Base-by-base conservation (phyloP, 2,329 filamentous ascomycete genomes). In the Botrytis sinoallii region DNA sequence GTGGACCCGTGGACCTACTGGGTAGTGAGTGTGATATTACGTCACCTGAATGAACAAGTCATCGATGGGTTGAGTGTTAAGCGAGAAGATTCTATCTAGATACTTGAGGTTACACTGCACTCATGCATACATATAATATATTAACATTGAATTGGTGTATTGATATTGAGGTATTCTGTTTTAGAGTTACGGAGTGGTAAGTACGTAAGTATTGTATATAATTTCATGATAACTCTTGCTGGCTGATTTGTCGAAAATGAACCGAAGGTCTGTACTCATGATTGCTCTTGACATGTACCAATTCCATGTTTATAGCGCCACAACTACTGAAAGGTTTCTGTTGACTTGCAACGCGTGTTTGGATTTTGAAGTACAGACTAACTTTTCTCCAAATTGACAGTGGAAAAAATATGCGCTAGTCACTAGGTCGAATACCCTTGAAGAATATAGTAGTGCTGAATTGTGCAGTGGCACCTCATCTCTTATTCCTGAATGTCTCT, bases 91-190 rank as follows among this genome's bases (percentile, higher is more conserved):
- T 52, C 0, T 52, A 14, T 52, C 25, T 52, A 46, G 44, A 7
- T 46, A 52, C 25, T 25, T 6, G 48, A 25, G 10, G 10, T 14
- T 52, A 25, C 48, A 14, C 25, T 16, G 4, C 10, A 52, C 48
- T 52, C 10, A 3, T n/a, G 4, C n/a, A 14, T 14, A 3, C 14
- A 14, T 12, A 14, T 10, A 52, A 52, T 14, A 1, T 6, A 0
- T n/a, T 12, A 6, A 14, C 25, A 2, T 52, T n/a, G 0, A n/a
- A 52, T 52, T 4, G 14, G 48, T 12, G 1, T 5, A 44, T 44
- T 42, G 40, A 20, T 18, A 16, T 55, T 55, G 48, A 29, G 48
- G 10, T n/a, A 6, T 55, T 14, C 16, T 29, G 48, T n/a, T 55
- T 29, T 12, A 5, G 25, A 8, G 48, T n/a, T 29, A 8, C 12